Conservation (phyloP, 257 asterid genomes). For the Solanum sparsipilum region DNA sequence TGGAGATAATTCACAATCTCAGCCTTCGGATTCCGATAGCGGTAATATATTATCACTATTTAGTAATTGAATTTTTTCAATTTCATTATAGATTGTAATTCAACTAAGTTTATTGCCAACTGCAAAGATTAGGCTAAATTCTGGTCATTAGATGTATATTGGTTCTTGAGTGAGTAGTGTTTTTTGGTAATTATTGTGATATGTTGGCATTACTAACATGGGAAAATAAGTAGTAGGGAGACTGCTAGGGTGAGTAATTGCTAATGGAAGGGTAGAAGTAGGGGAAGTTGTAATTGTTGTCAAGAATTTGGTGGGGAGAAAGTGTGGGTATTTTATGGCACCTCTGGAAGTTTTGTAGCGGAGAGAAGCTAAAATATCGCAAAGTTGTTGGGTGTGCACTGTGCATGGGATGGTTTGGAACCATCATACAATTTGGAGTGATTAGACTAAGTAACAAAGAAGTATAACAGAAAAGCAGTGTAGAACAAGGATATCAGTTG, state of each 20-base stretch:
- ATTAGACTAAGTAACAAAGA: background rate
- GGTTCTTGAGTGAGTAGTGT: background rate
- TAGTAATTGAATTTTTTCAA: background rate
- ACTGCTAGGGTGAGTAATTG: background rate
- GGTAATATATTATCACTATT: slow-evolving; percentile 13
- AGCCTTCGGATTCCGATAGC: slow-evolving; percentile 39
- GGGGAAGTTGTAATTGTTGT: background rate
- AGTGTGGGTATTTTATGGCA: background rate
- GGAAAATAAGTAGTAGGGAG: background rate
- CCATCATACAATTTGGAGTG: background rate
- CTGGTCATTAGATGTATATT: background rate
- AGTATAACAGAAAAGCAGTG: background rate
- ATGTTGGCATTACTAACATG: background rate
- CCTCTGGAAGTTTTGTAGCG: background rate
- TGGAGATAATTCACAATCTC: slow-evolving; percentile 47
- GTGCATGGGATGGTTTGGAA: background rate
- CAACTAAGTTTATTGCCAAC: background rate
- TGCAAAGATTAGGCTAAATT: background rate
- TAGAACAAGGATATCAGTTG: background rate
- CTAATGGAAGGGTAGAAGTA: background rate
- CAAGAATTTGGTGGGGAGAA: background rate
- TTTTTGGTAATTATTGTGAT: background rate
- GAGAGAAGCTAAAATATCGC: background rate
- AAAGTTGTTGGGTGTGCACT: background rate
- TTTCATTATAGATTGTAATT: background rate